phyloP scores from a whole-genome alignment of 1,139 yeast species.

The Candida frijolesensis region DNA sequence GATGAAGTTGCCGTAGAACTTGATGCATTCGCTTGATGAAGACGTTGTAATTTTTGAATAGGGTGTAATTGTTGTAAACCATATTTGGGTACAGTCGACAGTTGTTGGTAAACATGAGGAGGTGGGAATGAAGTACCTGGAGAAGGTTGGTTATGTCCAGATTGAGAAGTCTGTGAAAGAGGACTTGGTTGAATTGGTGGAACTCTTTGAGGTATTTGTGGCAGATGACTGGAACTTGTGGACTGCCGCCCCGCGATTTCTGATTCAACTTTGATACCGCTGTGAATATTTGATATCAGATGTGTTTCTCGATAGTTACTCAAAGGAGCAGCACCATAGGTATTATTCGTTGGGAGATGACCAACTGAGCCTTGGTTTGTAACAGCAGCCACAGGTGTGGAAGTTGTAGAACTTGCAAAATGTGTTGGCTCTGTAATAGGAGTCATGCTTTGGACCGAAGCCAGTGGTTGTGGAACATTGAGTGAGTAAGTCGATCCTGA shows the following conservation, averaged over 20 bases:
- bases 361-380: not conserved
- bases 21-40: constrained; percentile 2
- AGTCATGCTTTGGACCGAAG: too few species aligned
- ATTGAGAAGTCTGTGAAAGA: not conserved
- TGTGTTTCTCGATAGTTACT: not conserved
- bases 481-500: too few species aligned
- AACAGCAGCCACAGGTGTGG: too few species aligned
- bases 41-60: constrained; percentile 8
- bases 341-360: not conserved
- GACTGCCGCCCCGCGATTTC: too few species aligned
- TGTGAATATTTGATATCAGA: too few species aligned
- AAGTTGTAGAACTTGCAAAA: too few species aligned
- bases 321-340: not conserved
- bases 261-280: too few species aligned
- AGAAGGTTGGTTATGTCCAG: not conserved
- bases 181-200: not conserved
- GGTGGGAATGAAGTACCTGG: not conserved
- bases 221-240: not conserved
- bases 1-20: not conserved
- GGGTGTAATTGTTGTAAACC: constrained; percentile 3
- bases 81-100: not conserved
- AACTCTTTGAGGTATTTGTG: not conserved
- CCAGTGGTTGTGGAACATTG: too few species aligned
- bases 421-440: too few species aligned
- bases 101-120: not conserved